These are phyloP conservation scores for Aspergillus brasiliensis DNA, from an alignment of 2,329 filamentous ascomycete species.

Conservation along the genomic window DNA sequence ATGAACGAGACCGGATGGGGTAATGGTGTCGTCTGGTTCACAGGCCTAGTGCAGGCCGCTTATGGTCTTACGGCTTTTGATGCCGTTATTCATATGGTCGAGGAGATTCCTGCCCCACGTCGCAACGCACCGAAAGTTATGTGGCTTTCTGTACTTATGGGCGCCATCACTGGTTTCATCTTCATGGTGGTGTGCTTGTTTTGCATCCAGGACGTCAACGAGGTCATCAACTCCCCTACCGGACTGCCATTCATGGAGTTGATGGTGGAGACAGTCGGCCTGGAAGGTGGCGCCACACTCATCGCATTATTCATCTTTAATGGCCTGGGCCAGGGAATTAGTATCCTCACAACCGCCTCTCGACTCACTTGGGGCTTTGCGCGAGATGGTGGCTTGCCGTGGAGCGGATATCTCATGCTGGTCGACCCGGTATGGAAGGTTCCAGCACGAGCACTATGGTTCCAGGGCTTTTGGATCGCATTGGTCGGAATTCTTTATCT, in stretches of 20 bases:
- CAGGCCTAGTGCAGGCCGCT: slow-evolving; percentile 59
- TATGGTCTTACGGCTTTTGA: slow-evolving; percentile 62
- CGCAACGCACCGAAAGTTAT: slow-evolving; percentile 56
- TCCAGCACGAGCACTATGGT: slow-evolving; percentile 56
- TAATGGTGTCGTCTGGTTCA: slow-evolving; percentile 60
- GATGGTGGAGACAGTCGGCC: slow-evolving; percentile 43
- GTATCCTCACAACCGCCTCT: slow-evolving; percentile 55
- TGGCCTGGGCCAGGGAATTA: slow-evolving; percentile 56
- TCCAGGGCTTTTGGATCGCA: slow-evolving; percentile 51
- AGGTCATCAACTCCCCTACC: slow-evolving; percentile 40
- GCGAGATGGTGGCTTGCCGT: slow-evolving; percentile 54
- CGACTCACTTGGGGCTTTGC: slow-evolving; percentile 59
- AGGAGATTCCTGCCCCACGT: slow-evolving; percentile 57
- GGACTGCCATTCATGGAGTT: slow-evolving; percentile 56
- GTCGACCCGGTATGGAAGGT: slow-evolving; percentile 55
- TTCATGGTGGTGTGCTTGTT: slow-evolving; percentile 58
- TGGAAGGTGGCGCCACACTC: slow-evolving; percentile 52
- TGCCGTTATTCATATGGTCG: slow-evolving; percentile 61
- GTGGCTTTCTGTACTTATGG: slow-evolving; percentile 54
- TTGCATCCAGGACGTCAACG: slow-evolving; percentile 51
- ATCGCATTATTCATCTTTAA: slow-evolving; percentile 59
- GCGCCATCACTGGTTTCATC: slow-evolving; percentile 53
- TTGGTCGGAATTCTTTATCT: slow-evolving; percentile 59
- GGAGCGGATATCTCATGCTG: slow-evolving; percentile 48
- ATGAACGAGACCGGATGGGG: slow-evolving; percentile 56